Percentiles rank a stretch among this genome's conserved stretches.
These are phyloP conservation scores for Rutstroemia sp. DNA, from an alignment of 2,329 filamentous ascomycete genomes.

Conservation along the genomic window DNA sequence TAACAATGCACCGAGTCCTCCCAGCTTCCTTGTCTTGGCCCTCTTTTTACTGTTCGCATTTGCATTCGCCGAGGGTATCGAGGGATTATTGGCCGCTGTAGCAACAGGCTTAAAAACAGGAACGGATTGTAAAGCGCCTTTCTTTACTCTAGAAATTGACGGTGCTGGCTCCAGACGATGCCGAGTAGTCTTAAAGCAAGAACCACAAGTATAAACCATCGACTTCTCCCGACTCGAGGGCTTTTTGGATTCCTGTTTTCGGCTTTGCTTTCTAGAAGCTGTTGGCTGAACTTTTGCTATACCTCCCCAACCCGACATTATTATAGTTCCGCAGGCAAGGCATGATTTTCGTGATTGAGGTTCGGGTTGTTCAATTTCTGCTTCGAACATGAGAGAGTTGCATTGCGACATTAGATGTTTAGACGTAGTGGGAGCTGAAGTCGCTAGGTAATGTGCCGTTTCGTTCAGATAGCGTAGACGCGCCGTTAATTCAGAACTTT, in stretches of 20 bases:
- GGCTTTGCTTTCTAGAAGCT: neutral
- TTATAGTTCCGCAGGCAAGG: constrained; percentile 52
- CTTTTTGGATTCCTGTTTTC: neutral
- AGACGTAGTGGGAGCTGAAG: constrained; percentile 47
- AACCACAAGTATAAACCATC: constrained; percentile 25
- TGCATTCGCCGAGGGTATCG: constrained; percentile 39
- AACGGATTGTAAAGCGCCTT: neutral
- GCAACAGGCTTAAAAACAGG: neutral
- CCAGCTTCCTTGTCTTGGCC: constrained; percentile 53
- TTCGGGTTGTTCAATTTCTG: constrained; percentile 38
- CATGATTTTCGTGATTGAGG: constrained; percentile 49
- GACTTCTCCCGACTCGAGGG: constrained; percentile 8
- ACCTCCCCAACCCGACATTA: constrained; percentile 40
- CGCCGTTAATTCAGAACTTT: constrained; percentile 21
- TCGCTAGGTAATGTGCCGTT: constrained; percentile 49
- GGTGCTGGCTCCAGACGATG: constrained; percentile 11
- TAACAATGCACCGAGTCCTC: constrained; percentile 58
- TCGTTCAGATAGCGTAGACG: constrained; percentile 41
- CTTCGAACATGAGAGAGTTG: constrained; percentile 41
- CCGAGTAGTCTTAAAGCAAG: constrained; percentile 23
- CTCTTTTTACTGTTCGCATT: constrained; percentile 58
- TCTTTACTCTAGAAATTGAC: neutral
- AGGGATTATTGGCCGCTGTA: constrained; percentile 16
- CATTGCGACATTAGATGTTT: constrained; percentile 51
- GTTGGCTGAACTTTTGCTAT: constrained; percentile 14